Evolutionary conservation across 176 grass and related monocot species (phyloP), one percentile per base, ranked within the genome.

Genomic region (Phoenix dactylifera): DNA sequence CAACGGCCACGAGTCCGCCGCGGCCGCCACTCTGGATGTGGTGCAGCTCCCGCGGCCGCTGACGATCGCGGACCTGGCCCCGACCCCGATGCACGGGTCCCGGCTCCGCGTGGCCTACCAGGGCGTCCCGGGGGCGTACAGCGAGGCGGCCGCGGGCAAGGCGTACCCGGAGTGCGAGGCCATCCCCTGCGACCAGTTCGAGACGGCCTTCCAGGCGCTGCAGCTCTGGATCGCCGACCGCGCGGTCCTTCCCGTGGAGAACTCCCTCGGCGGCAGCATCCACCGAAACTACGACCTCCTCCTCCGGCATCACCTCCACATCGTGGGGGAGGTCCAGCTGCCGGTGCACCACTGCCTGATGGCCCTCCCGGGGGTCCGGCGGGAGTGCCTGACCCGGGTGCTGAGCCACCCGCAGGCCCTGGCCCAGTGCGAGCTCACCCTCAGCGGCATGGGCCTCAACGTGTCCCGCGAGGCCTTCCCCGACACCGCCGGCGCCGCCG

Each of bases 201-300:
- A 95, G 83, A 86, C 90, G 32, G 91, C 91, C 17, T 95, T 95
- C 76, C 83, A 87, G 74, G 82, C 91, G 19, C 86, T 90, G 20
- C 86, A 95, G 73, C 84, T 95, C 1, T 95, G 91, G 91, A 79
- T 95, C 61, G 83, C 91, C 3, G 91, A 95, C 71, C 91, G 91
- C 32, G 91, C 91, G 3, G 91, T 95, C 51, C 83, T 95, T 24
- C 91, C 91, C 24, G 77, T 95, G 44, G 91, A 95, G 74, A 87
- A 95, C 72, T 95, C 91, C 15, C 86, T 95, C 0, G 91, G 91
- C 18, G 91, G 91, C 50, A 95, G 91, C 83, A 95, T 95, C 77
- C 91, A 95, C 76, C 82, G 91, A 58, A 95, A 95, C 76, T 95
- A 95, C 62, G 91, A 95, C 68, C 91, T 95, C 18, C 91, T 95